Evolutionary conservation across 1,284 basidiomycete genomes (phyloP).

Genomic region (Naganishia liquefaciens): DNA sequence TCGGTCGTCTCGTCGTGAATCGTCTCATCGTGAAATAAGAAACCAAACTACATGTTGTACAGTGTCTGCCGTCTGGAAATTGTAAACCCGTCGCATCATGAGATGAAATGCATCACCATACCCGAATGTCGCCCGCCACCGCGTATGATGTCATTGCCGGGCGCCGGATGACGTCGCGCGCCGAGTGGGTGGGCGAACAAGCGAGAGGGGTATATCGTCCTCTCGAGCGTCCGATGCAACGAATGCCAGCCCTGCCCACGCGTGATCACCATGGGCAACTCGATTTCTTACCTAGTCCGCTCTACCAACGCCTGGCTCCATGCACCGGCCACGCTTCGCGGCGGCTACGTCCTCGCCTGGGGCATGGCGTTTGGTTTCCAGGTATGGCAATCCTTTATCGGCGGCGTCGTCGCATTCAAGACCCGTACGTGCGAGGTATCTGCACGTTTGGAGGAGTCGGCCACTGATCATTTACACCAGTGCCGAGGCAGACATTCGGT

Average conservation of each 20-base stretch:
- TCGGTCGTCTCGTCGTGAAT: too few relatives aligned
- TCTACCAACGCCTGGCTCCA: slow-evolving; percentile 34
- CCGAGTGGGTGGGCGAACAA: too few relatives aligned
- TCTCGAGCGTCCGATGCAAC: not conserved
- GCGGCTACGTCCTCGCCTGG: slow-evolving; percentile 54
- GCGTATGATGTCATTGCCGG: slow-evolving; percentile 23
- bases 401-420: slow-evolving; percentile 30
- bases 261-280: slow-evolving; percentile 17
- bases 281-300: slow-evolving; percentile 18
- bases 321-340: slow-evolving; percentile 52
- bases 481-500: slow-evolving; percentile 72
- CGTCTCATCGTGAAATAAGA: slow-evolving; percentile 5
- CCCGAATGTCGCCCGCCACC: not conserved
- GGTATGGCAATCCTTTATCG: slow-evolving; percentile 45
- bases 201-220: not conserved
- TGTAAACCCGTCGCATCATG: slow-evolving; percentile 1
- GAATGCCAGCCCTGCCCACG: not conserved
- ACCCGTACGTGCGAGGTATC: slow-evolving; percentile 14
- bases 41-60: not conserved
- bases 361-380: slow-evolving; percentile 49
- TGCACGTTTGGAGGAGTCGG: not conserved
- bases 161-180: slow-evolving; percentile 5
- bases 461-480: slow-evolving; percentile 7
- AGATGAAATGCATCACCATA: not conserved
- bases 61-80: slow-evolving; percentile 4